These are phyloP conservation scores for Eremothecium sinecaudum DNA, from an alignment of 1,139 yeast species.

Conservation along the genomic window DNA sequence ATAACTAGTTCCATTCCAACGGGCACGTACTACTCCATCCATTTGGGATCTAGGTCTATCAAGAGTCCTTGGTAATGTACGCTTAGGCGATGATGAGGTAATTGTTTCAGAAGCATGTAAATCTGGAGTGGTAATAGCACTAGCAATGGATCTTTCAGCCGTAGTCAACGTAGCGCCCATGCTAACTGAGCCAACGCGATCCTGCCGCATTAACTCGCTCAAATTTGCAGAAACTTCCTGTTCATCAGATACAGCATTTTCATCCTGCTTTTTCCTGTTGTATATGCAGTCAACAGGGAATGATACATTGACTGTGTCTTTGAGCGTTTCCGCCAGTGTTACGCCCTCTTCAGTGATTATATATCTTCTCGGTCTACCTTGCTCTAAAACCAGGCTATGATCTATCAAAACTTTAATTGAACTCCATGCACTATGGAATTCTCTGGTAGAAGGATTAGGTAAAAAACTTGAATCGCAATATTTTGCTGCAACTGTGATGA, in stretches of 20 bases:
- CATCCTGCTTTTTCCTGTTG: slow-evolving; percentile 7
- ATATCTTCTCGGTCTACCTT: slow-evolving; percentile 55
- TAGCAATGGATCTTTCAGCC: neutral
- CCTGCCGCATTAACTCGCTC: slow-evolving; percentile 12
- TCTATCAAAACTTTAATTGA: slow-evolving; percentile 55
- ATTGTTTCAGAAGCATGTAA: neutral
- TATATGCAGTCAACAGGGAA: slow-evolving; percentile 25
- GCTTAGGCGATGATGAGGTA: neutral
- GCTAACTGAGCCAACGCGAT: neutral
- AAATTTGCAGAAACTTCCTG: slow-evolving; percentile 21
- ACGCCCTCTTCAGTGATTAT: slow-evolving; percentile 66
- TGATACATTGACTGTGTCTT: slow-evolving; percentile 35
- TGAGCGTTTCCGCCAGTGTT: slow-evolving; percentile 50
- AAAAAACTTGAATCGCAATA: slow-evolving; percentile 61
- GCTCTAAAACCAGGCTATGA: slow-evolving; percentile 47
- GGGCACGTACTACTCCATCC: slow-evolving; percentile 14
- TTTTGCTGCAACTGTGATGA: slow-evolving; percentile 47
- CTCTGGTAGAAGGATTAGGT: slow-evolving; percentile 50
- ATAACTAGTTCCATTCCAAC: slow-evolving; percentile 26
- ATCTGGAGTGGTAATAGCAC: neutral
- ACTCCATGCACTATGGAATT: slow-evolving; percentile 72
- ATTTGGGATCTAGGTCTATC: slow-evolving; percentile 2
- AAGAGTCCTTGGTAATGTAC: slow-evolving; percentile 2
- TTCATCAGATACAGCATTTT: slow-evolving; percentile 1
- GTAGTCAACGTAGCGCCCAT: neutral